These are phyloP conservation scores for Lodderomyces metapsilosis DNA, from an alignment of 1,139 yeast genomes.

Conservation along the genomic window DNA sequence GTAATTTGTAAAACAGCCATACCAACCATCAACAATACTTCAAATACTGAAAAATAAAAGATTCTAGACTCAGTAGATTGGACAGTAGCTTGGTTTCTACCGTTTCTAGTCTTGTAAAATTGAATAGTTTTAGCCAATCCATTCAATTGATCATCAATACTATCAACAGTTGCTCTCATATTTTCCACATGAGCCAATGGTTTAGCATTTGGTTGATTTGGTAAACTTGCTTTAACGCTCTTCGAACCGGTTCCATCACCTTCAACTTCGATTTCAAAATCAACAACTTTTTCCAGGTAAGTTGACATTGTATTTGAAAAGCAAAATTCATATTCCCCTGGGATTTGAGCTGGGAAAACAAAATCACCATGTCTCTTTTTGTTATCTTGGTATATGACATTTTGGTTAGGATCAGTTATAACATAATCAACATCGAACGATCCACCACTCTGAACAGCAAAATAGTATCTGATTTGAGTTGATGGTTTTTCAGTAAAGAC, in stretches of 20 bases:
- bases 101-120: slow-evolving; percentile 89
- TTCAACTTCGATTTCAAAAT: slow-evolving; percentile 73
- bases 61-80: slow-evolving; percentile 85
- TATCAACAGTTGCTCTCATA: slow-evolving; percentile 56
- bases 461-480: slow-evolving; percentile 74
- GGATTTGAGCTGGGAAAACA: slow-evolving; percentile 61
- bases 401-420: slow-evolving; percentile 67
- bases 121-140: slow-evolving; percentile 65
- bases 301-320: slow-evolving; percentile 86
- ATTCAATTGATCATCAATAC: slow-evolving; percentile 67
- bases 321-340: slow-evolving; percentile 92
- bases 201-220: slow-evolving; percentile 57
- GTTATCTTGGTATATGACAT: slow-evolving; percentile 54
- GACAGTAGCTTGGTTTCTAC: slow-evolving; percentile 90
- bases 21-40: slow-evolving; percentile 76
- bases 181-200: slow-evolving; percentile 61
- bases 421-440: slow-evolving; percentile 80
- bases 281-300: slow-evolving; percentile 83
- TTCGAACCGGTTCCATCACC: slow-evolving; percentile 35
- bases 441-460: slow-evolving; percentile 92
- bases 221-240: slow-evolving; percentile 61
- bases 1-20: slow-evolving; percentile 84
- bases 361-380: slow-evolving; percentile 87
- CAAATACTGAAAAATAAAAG: slow-evolving; percentile 79
- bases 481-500: slow-evolving; percentile 64